Percentiles rank a stretch among this genome's conserved stretches.
These are phyloP conservation scores for Vachellia pachyceras DNA, from an alignment of 306 rosid genomes.

Conservation along the genomic window DNA sequence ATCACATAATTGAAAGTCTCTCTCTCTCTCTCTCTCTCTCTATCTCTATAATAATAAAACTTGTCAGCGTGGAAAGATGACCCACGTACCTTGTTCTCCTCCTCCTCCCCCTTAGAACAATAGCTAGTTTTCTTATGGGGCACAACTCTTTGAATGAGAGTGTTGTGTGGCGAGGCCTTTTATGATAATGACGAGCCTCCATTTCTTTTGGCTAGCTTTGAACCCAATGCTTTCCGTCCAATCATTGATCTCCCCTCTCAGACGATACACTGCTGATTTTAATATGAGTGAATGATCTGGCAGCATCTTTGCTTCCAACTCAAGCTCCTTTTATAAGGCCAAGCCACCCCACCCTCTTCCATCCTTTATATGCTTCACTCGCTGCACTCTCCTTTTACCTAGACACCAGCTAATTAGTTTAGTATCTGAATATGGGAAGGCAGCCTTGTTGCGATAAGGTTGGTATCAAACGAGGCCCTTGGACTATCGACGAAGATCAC, in stretches of 20 bases:
- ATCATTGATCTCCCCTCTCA: constrained; percentile 82
- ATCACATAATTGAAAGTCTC: neutral
- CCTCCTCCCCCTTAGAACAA: no score
- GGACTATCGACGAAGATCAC: constrained; percentile 97
- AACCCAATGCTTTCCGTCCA: constrained; percentile 65
- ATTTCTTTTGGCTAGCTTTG: constrained; percentile 35
- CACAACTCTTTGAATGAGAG: constrained; percentile 38
- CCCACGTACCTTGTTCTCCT: constrained; percentile 57
- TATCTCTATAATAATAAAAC: neutral
- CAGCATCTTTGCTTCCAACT: constrained; percentile 84
- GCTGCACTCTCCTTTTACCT: constrained; percentile 18
- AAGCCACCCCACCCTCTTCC: constrained; percentile 1
- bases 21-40: no score
- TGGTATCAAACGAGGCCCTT: constrained; percentile 95
- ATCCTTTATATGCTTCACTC: constrained; percentile 41
- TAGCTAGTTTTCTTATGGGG: constrained; percentile 19
- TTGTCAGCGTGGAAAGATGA: constrained; percentile 50
- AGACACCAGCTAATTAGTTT: no score
- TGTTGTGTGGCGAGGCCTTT: constrained; percentile 36
- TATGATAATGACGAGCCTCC: constrained; percentile 57
- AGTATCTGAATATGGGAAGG: constrained; percentile 94
- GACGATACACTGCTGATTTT: constrained; percentile 62
- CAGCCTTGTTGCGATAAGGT: constrained; percentile 95
- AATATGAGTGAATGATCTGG: constrained; percentile 75
- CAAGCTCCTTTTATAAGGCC: constrained; percentile 64